Percentiles rank a stretch among this genome's conserved stretches.
Evolutionary conservation across 441 rosid species (phyloP).

Genomic region (Melastoma candidum): DNA sequence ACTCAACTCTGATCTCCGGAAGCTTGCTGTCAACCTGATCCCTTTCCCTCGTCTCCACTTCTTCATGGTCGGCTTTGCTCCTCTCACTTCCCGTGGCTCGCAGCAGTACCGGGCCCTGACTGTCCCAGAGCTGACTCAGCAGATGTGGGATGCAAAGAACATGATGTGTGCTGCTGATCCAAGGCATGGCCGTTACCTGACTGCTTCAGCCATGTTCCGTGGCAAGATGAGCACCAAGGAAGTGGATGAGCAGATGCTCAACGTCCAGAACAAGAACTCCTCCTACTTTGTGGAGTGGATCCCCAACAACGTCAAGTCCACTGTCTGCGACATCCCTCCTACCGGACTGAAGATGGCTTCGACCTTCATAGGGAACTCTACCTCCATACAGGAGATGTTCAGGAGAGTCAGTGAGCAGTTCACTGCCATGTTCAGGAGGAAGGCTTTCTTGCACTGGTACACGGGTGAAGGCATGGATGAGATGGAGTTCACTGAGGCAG

Average conservation of each 20-base stretch:
- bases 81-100: constrained; percentile 77
- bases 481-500: constrained; percentile 74
- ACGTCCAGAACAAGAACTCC: constrained; percentile 78
- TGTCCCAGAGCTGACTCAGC: constrained; percentile 74
- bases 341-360: constrained; percentile 76
- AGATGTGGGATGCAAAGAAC: constrained; percentile 82
- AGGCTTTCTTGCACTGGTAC: constrained; percentile 85
- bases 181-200: constrained; percentile 58
- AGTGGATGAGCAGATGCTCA: constrained; percentile 75
- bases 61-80: constrained; percentile 82
- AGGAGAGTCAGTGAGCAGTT: constrained; percentile 79
- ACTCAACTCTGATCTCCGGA: constrained; percentile 67
- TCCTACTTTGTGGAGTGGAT: constrained; percentile 84
- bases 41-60: constrained; percentile 86
- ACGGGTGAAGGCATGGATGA: constrained; percentile 77
- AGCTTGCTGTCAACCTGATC: constrained; percentile 68
- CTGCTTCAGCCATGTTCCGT: constrained; percentile 78
- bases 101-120: constrained; percentile 69
- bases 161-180: constrained; percentile 85
- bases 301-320: constrained; percentile 72
- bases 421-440: constrained; percentile 75
- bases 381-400: constrained; percentile 76
- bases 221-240: constrained; percentile 80
- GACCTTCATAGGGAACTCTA: constrained; percentile 65
- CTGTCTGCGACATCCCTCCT: constrained; percentile 73